Evolutionary conservation across 495 filamentous ascomycete species (phyloP).

Genomic region (Aspergillus steynii): DNA sequence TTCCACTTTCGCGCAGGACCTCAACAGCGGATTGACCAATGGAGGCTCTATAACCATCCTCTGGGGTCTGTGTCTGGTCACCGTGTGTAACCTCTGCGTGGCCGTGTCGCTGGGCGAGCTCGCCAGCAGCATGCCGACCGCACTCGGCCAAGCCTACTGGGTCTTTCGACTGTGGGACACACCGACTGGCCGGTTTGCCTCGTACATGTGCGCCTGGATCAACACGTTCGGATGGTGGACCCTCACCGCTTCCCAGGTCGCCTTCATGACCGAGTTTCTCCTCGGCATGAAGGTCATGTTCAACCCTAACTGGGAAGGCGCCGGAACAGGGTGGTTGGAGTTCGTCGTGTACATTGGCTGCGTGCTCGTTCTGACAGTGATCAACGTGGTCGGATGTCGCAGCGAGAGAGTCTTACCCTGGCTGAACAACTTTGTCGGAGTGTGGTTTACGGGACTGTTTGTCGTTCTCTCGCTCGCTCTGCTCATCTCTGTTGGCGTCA

Average conservation of each 20-base stretch:
- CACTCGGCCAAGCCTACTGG: slow-evolving; percentile 48
- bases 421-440: slow-evolving; percentile 50
- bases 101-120: slow-evolving; percentile 47
- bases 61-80: slow-evolving; percentile 47
- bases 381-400: slow-evolving; percentile 50
- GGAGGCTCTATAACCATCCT: slow-evolving; percentile 47
- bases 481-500: slow-evolving; percentile 44
- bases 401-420: slow-evolving; percentile 44
- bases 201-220: slow-evolving; percentile 51
- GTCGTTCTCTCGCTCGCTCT: slow-evolving; percentile 43
- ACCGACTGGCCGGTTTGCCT: slow-evolving; percentile 35
- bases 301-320: slow-evolving; percentile 35
- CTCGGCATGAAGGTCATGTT: slow-evolving; percentile 50
- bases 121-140: slow-evolving; percentile 48
- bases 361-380: slow-evolving; percentile 36
- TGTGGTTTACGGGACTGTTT: slow-evolving; percentile 48
- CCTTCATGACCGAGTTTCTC: slow-evolving; percentile 50
- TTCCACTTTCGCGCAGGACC: slow-evolving; percentile 47
- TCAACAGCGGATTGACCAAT: slow-evolving; percentile 43
- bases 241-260: slow-evolving; percentile 43
- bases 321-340: slow-evolving; percentile 42
- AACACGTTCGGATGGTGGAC: slow-evolving; percentile 54
- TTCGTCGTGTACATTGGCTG: slow-evolving; percentile 47
- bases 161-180: slow-evolving; percentile 41
- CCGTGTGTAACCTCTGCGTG: slow-evolving; percentile 46